Conservation (phyloP, 2,329 filamentous ascomycete species). For the Aureobasidium vineae region DNA sequence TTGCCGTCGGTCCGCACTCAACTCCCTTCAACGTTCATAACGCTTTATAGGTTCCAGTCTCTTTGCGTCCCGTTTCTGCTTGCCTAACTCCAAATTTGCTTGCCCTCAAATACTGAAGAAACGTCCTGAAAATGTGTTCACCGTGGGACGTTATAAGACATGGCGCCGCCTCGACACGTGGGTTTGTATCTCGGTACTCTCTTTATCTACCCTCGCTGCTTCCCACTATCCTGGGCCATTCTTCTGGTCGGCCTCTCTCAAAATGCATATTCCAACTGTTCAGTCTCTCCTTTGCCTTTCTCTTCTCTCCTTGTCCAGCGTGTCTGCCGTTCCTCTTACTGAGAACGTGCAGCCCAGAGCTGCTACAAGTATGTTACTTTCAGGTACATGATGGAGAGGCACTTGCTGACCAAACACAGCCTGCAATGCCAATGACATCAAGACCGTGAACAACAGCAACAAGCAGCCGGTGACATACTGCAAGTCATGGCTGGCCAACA, state of each 20-base stretch:
- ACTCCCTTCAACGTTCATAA: slow-evolving; percentile 12
- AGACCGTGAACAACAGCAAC: slow-evolving; percentile 11
- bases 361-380: neutral
- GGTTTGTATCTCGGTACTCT: neutral
- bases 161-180: slow-evolving; percentile 17
- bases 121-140: slow-evolving; percentile 6
- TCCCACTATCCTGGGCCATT: neutral
- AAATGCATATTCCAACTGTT: slow-evolving; percentile 16
- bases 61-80: slow-evolving; percentile 3
- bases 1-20: slow-evolving; percentile 10
- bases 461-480: slow-evolving; percentile 19
- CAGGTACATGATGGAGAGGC: neutral
- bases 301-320: slow-evolving; percentile 11
- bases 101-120: slow-evolving; percentile 9
- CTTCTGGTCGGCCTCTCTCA: neutral
- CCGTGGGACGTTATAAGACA: slow-evolving; percentile 9
- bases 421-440: slow-evolving; percentile 20
- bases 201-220: neutral
- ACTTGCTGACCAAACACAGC: neutral
- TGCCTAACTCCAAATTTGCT: neutral
- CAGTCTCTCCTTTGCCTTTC: slow-evolving; percentile 23
- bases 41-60: slow-evolving; percentile 16
- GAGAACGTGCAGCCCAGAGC: slow-evolving; percentile 13
- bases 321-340: slow-evolving; percentile 22
- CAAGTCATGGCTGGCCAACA: slow-evolving; percentile 23